Conservation (phyloP, 2,329 filamentous ascomycete species). For the Botrytis pseudocinerea region DNA sequence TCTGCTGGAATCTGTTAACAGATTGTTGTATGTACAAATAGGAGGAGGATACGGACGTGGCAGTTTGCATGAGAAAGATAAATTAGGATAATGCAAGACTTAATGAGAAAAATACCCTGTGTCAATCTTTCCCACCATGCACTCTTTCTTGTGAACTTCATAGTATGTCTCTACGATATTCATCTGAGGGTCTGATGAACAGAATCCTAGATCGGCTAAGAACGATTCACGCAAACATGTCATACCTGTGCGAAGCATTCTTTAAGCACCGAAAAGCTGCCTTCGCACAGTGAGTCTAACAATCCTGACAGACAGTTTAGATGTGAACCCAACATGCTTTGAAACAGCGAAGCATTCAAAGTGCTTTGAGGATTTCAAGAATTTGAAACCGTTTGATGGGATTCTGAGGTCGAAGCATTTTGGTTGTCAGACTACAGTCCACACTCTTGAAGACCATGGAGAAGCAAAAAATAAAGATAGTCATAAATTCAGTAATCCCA, state of each 20-base stretch:
- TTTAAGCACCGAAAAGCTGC: not conserved
- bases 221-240: not conserved
- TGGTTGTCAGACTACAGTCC: not conserved
- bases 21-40: not conserved
- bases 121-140: not conserved
- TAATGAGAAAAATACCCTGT: not conserved
- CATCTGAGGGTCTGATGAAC: not conserved
- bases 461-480: not conserved
- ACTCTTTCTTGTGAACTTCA: not conserved
- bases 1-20: not conserved
- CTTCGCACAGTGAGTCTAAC: not conserved
- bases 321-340: not conserved
- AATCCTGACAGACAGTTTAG: not conserved
- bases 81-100: not conserved
- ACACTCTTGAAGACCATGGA: not conserved
- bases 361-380: not conserved
- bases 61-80: not conserved
- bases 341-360: not conserved
- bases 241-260: not conserved
- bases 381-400: not conserved
- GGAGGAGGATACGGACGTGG: not conserved
- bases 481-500: conserved; percentile 13
- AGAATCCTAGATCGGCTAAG: not conserved
- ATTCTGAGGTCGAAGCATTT: not conserved
- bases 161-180: not conserved